These are phyloP conservation scores for Mediolabrus comicus DNA, from an alignment of 108 stramenopile species.

Conservation along the genomic window DNA sequence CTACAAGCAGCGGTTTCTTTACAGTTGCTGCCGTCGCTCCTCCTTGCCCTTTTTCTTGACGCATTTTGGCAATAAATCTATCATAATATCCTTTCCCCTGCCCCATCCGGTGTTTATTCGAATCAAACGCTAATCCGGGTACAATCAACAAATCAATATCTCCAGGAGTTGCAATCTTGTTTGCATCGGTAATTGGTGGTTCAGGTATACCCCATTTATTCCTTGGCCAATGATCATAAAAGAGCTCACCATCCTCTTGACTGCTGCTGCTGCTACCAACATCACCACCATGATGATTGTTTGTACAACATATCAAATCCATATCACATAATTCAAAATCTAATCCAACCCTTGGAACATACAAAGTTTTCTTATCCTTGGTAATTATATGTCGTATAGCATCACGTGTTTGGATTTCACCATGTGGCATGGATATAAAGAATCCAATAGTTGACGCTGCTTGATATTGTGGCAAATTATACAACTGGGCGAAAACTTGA, in stretches of 20 bases:
- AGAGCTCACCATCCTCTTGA: conserved; percentile 16
- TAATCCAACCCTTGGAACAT: conserved; percentile 85
- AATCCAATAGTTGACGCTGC: conserved; percentile 69
- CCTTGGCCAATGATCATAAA: conserved; percentile 77
- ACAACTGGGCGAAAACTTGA: conserved; percentile 60
- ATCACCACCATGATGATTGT: not conserved
- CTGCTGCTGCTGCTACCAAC: not conserved
- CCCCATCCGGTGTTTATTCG: conserved; percentile 63
- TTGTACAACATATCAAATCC: conserved; percentile 65
- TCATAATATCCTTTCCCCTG: conserved; percentile 94
- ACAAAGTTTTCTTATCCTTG: conserved; percentile 60
- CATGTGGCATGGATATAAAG: conserved; percentile 85
- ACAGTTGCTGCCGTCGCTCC: not conserved
- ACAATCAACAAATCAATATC: conserved; percentile 83
- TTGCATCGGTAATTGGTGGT: conserved; percentile 52
- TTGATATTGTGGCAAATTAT: conserved; percentile 67
- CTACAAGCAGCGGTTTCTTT: conserved; percentile 59
- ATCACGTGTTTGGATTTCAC: conserved; percentile 77
- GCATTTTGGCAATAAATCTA: conserved; percentile 80
- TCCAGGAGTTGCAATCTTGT: conserved; percentile 64
- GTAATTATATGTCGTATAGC: conserved; percentile 34
- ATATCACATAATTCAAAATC: conserved; percentile 86
- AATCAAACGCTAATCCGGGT: conserved; percentile 87
- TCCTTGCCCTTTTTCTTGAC: not conserved
- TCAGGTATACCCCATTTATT: conserved; percentile 93